phyloP scores from a whole-genome alignment of 352 stramenopile species.

The Pythium volutum region DNA sequence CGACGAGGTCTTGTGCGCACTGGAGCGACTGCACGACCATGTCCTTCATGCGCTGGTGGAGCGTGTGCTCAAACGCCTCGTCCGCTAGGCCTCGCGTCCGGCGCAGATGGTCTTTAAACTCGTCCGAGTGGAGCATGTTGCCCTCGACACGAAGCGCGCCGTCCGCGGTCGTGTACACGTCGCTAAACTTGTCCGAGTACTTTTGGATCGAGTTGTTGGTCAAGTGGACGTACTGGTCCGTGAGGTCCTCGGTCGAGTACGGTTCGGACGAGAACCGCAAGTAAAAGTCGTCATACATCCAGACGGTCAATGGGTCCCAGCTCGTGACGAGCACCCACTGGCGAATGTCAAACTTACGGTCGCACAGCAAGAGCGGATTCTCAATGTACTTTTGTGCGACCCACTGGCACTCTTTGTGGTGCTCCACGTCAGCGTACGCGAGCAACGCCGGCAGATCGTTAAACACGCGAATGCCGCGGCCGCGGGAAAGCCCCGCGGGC shows the following conservation, averaged over 20 bases:
- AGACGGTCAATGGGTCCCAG: slow-evolving; percentile 93
- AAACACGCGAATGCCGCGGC: slow-evolving; percentile 88
- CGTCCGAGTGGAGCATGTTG: slow-evolving; percentile 81
- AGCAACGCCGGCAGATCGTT: slow-evolving; percentile 79
- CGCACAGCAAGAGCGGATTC: slow-evolving; percentile 82
- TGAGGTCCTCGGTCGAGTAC: slow-evolving; percentile 75
- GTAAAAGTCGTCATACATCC: slow-evolving; percentile 92
- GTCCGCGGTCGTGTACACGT: slow-evolving; percentile 67
- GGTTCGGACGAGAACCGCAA: slow-evolving; percentile 87
- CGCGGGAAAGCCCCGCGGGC: slow-evolving; percentile 81
- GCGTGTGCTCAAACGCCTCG: slow-evolving; percentile 37
- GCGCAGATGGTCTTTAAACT: slow-evolving; percentile 57
- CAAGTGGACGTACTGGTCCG: slow-evolving; percentile 90
- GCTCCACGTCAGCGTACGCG: slow-evolving; percentile 83
- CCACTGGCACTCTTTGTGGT: slow-evolving; percentile 84
- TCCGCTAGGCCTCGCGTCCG: slow-evolving; percentile 28
- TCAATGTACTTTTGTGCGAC: slow-evolving; percentile 90
- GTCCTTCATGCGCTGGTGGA: slow-evolving; percentile 85
- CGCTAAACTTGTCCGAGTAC: slow-evolving; percentile 87
- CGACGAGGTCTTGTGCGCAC: slow-evolving; percentile 86
- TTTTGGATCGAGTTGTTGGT: slow-evolving; percentile 95
- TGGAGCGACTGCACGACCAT: slow-evolving; percentile 82
- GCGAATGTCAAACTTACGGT: slow-evolving; percentile 92
- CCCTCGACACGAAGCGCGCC: slow-evolving; percentile 54
- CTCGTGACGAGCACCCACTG: slow-evolving; percentile 92